phyloP scores from a whole-genome alignment of 768 basidiomycete genomes.

The Tylopilus plumbeoviolaceoides region DNA sequence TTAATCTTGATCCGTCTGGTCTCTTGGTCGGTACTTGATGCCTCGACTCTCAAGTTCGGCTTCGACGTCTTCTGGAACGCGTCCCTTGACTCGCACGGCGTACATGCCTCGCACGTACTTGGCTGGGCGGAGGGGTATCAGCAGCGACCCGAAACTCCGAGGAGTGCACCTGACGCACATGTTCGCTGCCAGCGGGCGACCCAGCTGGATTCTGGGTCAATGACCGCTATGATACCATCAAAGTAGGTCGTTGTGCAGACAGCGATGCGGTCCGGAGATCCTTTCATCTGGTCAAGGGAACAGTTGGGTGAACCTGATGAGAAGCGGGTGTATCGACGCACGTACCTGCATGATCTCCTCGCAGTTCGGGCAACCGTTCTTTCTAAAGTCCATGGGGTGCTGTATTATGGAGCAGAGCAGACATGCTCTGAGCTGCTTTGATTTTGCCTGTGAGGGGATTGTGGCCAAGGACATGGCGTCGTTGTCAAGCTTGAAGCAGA shows the following conservation, averaged over 20 bases:
- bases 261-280: slow-evolving; percentile 74
- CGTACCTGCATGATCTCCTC: slow-evolving; percentile 90
- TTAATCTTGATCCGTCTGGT: slow-evolving; percentile 73
- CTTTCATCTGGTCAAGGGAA: slow-evolving; percentile 66
- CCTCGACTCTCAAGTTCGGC: slow-evolving; percentile 71
- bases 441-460: slow-evolving; percentile 58
- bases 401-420: slow-evolving; percentile 92
- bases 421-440: slow-evolving; percentile 83
- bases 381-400: slow-evolving; percentile 76
- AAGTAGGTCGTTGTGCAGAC: slow-evolving; percentile 90
- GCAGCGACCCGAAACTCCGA: slow-evolving; percentile 1
- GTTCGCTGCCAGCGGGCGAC: slow-evolving; percentile 95
- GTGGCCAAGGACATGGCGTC: slow-evolving; percentile 29
- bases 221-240: slow-evolving; percentile 86
- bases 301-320: not conserved
- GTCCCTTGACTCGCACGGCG: slow-evolving; percentile 83
- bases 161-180: slow-evolving; percentile 47
- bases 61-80: slow-evolving; percentile 82
- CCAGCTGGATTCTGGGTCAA: slow-evolving; percentile 88
- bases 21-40: slow-evolving; percentile 82
- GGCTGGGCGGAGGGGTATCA: slow-evolving; percentile 42
- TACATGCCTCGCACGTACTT: slow-evolving; percentile 92
- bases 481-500: not conserved
- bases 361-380: slow-evolving; percentile 92
- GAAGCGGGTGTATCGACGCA: not conserved